phyloP scores from a whole-genome alignment of 108 stramenopile species.

The Cyclostephanos invisitatus region DNA sequence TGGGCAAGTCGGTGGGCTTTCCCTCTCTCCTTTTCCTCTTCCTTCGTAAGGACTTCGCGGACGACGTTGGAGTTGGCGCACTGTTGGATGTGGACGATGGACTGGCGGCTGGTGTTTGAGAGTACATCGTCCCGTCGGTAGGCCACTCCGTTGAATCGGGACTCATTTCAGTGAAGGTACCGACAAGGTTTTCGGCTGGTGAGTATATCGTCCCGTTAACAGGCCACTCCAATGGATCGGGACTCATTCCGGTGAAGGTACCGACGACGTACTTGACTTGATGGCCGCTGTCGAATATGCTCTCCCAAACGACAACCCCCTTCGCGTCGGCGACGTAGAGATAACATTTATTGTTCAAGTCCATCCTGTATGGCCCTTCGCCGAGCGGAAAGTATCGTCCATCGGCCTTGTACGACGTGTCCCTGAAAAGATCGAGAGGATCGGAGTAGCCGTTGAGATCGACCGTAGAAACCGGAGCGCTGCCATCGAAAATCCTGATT shows the following conservation, averaged over 20 bases:
- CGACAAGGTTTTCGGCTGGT: too few relatives aligned
- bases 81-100: not conserved
- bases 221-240: not conserved
- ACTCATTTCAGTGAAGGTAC: too few relatives aligned
- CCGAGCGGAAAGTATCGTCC: not conserved
- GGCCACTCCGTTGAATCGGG: too few relatives aligned
- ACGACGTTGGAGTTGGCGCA: not conserved
- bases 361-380: not conserved
- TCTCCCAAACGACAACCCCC: slow-evolving; percentile 8
- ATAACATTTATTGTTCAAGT: slow-evolving; percentile 1
- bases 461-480: not conserved
- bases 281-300: not conserved
- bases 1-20: not conserved
- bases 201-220: not conserved
- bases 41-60: not conserved
- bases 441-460: not conserved
- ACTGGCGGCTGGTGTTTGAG: not conserved
- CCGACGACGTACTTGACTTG: not conserved
- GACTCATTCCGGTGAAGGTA: not conserved
- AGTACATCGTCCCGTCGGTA: too few relatives aligned
- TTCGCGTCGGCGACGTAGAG: slow-evolving; percentile 4
- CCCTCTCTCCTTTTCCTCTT: not conserved
- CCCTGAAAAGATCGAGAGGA: not conserved
- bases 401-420: not conserved
- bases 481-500: not conserved